Evolutionary conservation across 495 filamentous ascomycete species (phyloP).

Genomic region (Clohesyomyces aquaticus): DNA sequence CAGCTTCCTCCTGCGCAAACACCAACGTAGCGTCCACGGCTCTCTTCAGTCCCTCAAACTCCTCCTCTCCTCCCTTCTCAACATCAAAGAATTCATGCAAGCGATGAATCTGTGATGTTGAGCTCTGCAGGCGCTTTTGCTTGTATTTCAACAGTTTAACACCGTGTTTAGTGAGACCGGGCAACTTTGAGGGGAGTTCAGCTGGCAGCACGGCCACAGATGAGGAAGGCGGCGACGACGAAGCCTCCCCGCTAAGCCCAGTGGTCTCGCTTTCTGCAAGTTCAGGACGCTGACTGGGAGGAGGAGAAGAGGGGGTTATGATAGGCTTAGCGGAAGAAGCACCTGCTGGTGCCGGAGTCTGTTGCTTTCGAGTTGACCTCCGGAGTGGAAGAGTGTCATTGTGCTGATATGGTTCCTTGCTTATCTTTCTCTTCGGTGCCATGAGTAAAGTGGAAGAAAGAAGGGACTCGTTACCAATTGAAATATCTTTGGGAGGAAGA

Average conservation of each 20-base stretch:
- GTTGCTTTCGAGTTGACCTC: neutral
- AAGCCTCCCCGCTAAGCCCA: neutral
- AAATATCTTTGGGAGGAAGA: too few relatives aligned
- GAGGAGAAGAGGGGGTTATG: neutral
- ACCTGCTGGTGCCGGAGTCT: neutral
- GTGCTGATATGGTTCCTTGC: neutral
- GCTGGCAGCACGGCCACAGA: conserved; percentile 5
- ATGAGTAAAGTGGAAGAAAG: neutral
- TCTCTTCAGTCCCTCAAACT: conserved; percentile 4
- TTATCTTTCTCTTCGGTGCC: neutral
- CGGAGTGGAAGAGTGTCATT: neutral
- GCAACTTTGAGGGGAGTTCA: conserved; percentile 11
- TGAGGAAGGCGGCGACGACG: neutral
- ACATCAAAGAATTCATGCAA: conserved; percentile 13
- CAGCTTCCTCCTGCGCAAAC: conserved; percentile 54
- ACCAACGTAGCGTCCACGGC: conserved; percentile 50
- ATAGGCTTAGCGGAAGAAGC: neutral
- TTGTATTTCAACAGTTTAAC: conserved; percentile 13
- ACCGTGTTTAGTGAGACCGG: conserved; percentile 8
- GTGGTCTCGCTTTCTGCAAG: neutral
- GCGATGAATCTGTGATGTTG: conserved; percentile 5
- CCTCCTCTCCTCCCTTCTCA: neutral
- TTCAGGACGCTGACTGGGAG: neutral
- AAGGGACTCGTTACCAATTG: neutral
- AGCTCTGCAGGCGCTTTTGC: conserved; percentile 7